Conservation (phyloP, 768 basidiomycete species). For the Calocybe cyanea region DNA sequence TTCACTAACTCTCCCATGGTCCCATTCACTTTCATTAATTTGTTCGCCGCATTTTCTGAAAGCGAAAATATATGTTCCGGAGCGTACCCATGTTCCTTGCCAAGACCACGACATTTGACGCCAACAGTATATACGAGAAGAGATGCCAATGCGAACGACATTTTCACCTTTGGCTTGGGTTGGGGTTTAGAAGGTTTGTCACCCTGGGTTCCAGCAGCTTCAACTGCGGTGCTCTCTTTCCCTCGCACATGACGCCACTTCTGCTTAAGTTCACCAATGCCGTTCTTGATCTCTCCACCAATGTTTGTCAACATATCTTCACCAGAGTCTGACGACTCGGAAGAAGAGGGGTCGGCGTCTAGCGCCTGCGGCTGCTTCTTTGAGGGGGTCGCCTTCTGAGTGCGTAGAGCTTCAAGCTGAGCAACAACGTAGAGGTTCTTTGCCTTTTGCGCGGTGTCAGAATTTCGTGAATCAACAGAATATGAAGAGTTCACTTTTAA, state of each 20-base stretch:
- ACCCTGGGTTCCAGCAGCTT: background rate
- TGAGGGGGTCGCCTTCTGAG: conserved; percentile 16
- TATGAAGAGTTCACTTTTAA: conserved; percentile 57
- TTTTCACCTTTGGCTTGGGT: conserved; percentile 48
- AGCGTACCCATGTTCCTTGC: conserved; percentile 80
- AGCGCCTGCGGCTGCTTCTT: conserved; percentile 17
- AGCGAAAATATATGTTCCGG: conserved; percentile 91
- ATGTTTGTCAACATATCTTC: conserved; percentile 8
- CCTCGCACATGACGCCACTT: conserved; percentile 24
- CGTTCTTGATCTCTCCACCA: conserved; percentile 15
- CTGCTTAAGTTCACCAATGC: conserved; percentile 19
- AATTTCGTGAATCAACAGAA: background rate
- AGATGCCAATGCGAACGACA: conserved; percentile 69
- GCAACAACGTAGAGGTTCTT: conserved; percentile 62
- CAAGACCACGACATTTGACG: conserved; percentile 90
- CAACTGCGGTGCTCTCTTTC: background rate
- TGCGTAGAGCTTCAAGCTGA: conserved; percentile 56
- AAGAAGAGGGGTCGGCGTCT: conserved; percentile 22
- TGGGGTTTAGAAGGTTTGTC: background rate
- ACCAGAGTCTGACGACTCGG: conserved; percentile 16
- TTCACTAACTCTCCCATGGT: conserved; percentile 72
- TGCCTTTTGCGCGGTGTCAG: conserved; percentile 35
- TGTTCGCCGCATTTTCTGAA: conserved; percentile 78
- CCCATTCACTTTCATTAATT: conserved; percentile 56
- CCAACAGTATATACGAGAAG: conserved; percentile 94